Conservation (phyloP, 2,329 filamentous ascomycete genomes). For the Colletotrichum phormii region DNA sequence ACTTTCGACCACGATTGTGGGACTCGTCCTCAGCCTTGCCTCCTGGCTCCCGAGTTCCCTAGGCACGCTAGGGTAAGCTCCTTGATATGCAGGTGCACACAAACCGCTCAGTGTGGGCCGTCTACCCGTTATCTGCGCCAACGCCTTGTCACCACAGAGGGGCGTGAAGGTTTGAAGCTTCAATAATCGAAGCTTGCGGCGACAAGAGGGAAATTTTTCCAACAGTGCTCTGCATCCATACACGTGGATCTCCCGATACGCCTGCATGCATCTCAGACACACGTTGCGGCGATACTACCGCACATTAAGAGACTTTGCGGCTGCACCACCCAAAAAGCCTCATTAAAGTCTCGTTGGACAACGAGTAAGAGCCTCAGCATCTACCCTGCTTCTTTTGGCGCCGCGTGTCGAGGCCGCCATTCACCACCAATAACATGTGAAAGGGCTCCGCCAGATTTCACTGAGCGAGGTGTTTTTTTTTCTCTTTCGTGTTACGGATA, state of each 20-base stretch:
- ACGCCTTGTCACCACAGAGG: constrained; percentile 6
- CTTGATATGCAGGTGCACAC: constrained; percentile 4
- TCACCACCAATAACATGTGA: constrained; percentile 18
- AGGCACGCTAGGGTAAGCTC: not conserved
- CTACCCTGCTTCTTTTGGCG: not conserved
- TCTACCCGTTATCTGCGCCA: constrained; percentile 28
- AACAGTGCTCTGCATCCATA: constrained; percentile 13
- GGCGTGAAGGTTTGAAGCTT: not conserved
- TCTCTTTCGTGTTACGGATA: not conserved
- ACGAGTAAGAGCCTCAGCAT: not conserved
- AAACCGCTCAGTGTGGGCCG: constrained; percentile 31
- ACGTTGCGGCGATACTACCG: constrained; percentile 1
- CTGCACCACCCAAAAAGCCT: not conserved
- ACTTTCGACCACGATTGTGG: constrained; percentile 20
- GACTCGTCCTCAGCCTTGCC: constrained; percentile 28
- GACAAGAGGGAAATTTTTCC: constrained; percentile 16
- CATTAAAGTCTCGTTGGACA: not conserved
- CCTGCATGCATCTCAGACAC: constrained; percentile 24
- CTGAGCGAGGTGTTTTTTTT: not conserved
- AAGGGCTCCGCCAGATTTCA: constrained; percentile 8
- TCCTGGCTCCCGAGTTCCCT: constrained; percentile 25
- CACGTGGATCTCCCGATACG: constrained; percentile 30
- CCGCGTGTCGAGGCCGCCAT: constrained; percentile 3
- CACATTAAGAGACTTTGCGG: constrained; percentile 1
- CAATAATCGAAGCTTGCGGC: not conserved